Evolutionary conservation across 306 rosid genomes (phyloP).

Genomic region (Sphenostylis stenocarpa): DNA sequence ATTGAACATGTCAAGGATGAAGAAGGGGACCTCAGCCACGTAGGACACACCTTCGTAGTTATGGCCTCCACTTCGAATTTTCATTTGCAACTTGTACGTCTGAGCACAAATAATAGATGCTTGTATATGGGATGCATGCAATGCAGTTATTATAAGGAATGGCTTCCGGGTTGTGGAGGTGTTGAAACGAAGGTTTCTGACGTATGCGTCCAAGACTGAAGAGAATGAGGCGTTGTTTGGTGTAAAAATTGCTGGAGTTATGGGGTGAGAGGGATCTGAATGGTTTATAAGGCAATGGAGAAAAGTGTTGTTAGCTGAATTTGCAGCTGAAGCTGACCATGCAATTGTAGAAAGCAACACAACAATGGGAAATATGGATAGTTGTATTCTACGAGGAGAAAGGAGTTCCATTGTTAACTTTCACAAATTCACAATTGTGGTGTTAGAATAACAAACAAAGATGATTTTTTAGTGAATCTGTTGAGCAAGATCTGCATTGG

Average conservation of each 20-base stretch:
- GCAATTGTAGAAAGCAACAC: conserved; percentile 7
- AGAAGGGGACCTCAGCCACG: conserved; percentile 54
- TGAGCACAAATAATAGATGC: conserved; percentile 53
- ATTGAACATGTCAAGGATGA: conserved; percentile 71
- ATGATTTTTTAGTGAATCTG: background rate
- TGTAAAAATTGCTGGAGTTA: conserved; percentile 52
- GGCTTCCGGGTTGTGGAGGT: conserved; percentile 55
- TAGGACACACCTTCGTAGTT: conserved; percentile 70
- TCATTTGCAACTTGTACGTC: conserved; percentile 55
- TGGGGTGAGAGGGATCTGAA: conserved; percentile 52
- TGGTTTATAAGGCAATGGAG: conserved; percentile 51
- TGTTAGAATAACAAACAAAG: background rate
- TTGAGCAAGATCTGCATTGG: background rate
- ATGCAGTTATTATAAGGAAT: conserved; percentile 56
- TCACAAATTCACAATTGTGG: too few species aligned
- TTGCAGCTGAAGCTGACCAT: background rate
- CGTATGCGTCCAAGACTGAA: conserved; percentile 48
- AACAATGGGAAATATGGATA: background rate
- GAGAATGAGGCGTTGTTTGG: conserved; percentile 51
- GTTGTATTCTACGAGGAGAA: background rate
- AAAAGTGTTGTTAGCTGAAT: conserved; percentile 35
- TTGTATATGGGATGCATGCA: conserved; percentile 61
- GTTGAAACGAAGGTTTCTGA: conserved; percentile 69
- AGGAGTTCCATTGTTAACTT: too few species aligned
- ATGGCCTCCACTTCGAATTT: conserved; percentile 74